Evolutionary conservation across 2,329 filamentous ascomycete species (phyloP).

Genomic region (Phaeosphaeriaceae sp.): DNA sequence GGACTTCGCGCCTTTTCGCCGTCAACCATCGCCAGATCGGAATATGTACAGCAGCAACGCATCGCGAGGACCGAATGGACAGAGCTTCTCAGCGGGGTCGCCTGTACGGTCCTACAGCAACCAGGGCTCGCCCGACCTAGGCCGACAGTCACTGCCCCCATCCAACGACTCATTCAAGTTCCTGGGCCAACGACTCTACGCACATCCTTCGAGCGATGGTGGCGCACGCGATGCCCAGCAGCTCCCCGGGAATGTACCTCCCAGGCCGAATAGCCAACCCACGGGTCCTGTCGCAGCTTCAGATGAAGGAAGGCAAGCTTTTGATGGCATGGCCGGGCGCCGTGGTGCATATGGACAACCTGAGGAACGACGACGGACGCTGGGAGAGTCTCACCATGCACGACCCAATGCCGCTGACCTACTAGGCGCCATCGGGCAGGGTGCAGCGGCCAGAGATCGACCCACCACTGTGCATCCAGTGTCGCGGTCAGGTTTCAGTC

Average conservation of each 20-base stretch:
- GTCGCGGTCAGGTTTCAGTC: slow-evolving; percentile 47
- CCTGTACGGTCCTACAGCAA: slow-evolving; percentile 43
- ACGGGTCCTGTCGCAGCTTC: slow-evolving; percentile 32
- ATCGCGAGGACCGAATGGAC: slow-evolving; percentile 36
- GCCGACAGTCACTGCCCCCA: slow-evolving; percentile 40
- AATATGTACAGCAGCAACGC: slow-evolving; percentile 32
- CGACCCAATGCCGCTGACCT: slow-evolving; percentile 44
- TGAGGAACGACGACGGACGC: slow-evolving; percentile 44
- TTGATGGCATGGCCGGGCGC: slow-evolving; percentile 34
- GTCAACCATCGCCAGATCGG: slow-evolving; percentile 48
- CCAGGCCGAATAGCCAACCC: slow-evolving; percentile 51
- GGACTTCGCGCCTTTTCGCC: slow-evolving; percentile 46
- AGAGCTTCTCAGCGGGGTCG: slow-evolving; percentile 37
- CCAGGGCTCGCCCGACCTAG: slow-evolving; percentile 45
- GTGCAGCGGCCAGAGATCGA: slow-evolving; percentile 36
- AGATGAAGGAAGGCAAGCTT: slow-evolving; percentile 28
- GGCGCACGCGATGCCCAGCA: slow-evolving; percentile 33
- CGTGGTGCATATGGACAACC: slow-evolving; percentile 35
- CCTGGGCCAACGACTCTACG: slow-evolving; percentile 39
- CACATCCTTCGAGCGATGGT: slow-evolving; percentile 37
- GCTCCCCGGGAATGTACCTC: slow-evolving; percentile 35
- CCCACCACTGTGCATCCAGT: slow-evolving; percentile 50
- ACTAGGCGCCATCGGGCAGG: slow-evolving; percentile 29
- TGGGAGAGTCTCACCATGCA: slow-evolving; percentile 45
- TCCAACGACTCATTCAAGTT: slow-evolving; percentile 44